Base-by-base conservation (phyloP, 2,329 filamentous ascomycete genomes). In the Neurospora crassa region DNA sequence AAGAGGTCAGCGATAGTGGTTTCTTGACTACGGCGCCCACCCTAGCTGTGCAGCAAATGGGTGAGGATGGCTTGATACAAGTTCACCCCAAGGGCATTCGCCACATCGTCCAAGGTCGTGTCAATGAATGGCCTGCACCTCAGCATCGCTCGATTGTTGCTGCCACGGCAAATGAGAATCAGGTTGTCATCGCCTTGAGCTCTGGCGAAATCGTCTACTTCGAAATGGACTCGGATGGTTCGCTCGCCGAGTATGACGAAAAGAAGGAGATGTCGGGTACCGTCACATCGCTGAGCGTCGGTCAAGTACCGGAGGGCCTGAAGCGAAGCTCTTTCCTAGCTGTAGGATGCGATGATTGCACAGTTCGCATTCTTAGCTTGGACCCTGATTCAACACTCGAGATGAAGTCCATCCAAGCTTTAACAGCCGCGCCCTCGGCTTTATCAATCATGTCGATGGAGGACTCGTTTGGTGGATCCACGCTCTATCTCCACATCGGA, bases 131-230 rank as follows among this genome's bases (percentile, higher is more conserved):
- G 96, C 90, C 92, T 16, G 91, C 92, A 5, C 96, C 96, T 0
- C 91, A 96, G 76, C 95, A 99, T 83, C 89, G 96, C 29, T 96
- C 95, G 0, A 98, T 99, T 74, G 94, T 98, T 67, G 93, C 95
- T 10, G 96, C 95, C 42, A 91, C 95, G 1, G 96, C 95, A 18
- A 99, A 99, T 78, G 90, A 95, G 76, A 89, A 92, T 59, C 96
- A 99, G 81, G 93, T 99, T 37, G 94, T 94, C 3, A 91, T 98
- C 68, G 96, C 96, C 0, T 85, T 99, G 37, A 98, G 94, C 79
- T 97, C 94, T 10, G 95, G 95, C 45, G 96, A 99, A 80, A 95
- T 99, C 74, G 92, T 97, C 59, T 99, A 98, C 79, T 99, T 99
- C 76, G 96, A 99, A 79, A 95, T 97, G 89, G 96, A 97, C 77